Evolutionary conservation across 768 basidiomycete genomes (phyloP).

Genomic region (Collybia mongolica): DNA sequence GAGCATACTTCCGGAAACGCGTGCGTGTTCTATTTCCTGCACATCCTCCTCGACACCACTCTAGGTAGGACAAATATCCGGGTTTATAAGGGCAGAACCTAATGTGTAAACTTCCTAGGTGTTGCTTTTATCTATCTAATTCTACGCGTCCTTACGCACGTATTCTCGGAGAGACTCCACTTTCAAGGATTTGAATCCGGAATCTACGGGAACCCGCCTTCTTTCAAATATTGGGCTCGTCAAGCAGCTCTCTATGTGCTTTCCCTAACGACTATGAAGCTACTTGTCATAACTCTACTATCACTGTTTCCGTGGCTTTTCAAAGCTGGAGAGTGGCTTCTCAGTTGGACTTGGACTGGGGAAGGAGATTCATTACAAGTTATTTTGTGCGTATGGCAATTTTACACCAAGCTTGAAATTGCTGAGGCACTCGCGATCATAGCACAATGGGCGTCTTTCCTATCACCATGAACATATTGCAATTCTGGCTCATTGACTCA

Average conservation of each 20-base stretch:
- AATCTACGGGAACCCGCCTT: slow-evolving; percentile 85
- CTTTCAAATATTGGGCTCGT: slow-evolving; percentile 65
- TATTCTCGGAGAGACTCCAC: slow-evolving; percentile 61
- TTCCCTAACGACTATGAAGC: slow-evolving; percentile 84
- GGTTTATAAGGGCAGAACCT: neutral
- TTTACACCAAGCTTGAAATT: neutral
- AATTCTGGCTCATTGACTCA: slow-evolving; percentile 95
- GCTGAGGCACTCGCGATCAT: slow-evolving; percentile 39
- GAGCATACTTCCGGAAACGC: slow-evolving; percentile 73
- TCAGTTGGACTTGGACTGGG: slow-evolving; percentile 73
- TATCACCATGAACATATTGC: slow-evolving; percentile 82
- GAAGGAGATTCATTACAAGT: slow-evolving; percentile 68
- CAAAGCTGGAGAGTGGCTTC: slow-evolving; percentile 79
- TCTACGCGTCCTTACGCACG: slow-evolving; percentile 59
- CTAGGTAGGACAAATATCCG: slow-evolving; percentile 54
- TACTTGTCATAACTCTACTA: slow-evolving; percentile 80
- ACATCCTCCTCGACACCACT: slow-evolving; percentile 90
- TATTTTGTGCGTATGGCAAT: slow-evolving; percentile 49
- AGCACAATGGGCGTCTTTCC: slow-evolving; percentile 94
- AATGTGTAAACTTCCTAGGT: slow-evolving; percentile 41
- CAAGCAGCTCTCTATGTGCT: slow-evolving; percentile 83
- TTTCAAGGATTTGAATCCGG: slow-evolving; percentile 84
- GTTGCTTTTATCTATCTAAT: slow-evolving; percentile 79
- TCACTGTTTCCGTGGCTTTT: slow-evolving; percentile 70
- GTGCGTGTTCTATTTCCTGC: slow-evolving; percentile 90